A percentile compares a stretch with the other conserved stretches of the same genome.
phyloP scores from a whole-genome alignment of 768 basidiomycete genomes.

The Lentinus tigrinus region DNA sequence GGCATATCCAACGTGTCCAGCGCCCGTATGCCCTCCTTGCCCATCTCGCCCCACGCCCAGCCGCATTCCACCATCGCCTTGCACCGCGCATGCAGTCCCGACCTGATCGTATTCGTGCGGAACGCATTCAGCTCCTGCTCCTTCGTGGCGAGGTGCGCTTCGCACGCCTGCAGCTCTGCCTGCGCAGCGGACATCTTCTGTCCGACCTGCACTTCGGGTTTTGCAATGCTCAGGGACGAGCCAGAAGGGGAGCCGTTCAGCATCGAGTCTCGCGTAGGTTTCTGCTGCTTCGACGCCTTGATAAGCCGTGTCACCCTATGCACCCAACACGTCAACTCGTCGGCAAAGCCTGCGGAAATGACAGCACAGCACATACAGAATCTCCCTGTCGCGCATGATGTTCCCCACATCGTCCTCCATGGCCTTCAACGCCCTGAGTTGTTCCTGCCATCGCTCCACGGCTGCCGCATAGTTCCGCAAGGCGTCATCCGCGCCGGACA shows the following conservation, averaged over 20 bases:
- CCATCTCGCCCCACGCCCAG: conserved; percentile 65
- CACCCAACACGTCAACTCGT: neutral
- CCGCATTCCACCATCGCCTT: conserved; percentile 70
- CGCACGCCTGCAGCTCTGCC: conserved; percentile 79
- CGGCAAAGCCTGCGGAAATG: neutral
- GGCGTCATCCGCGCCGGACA: conserved; percentile 69
- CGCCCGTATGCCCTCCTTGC: conserved; percentile 56
- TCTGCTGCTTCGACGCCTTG: conserved; percentile 67
- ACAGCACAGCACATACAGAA: conserved; percentile 56
- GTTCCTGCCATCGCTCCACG: conserved; percentile 65
- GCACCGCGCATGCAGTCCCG: conserved; percentile 63
- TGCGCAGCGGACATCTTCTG: conserved; percentile 66
- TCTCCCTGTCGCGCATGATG: conserved; percentile 74
- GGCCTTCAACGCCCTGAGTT: conserved; percentile 56
- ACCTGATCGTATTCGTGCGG: conserved; percentile 54
- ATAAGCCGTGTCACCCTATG: conserved; percentile 73
- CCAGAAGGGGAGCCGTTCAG: conserved; percentile 37
- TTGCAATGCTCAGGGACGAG: conserved; percentile 41
- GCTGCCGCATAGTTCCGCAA: conserved; percentile 57
- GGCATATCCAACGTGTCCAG: conserved; percentile 29
- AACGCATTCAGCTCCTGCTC: conserved; percentile 59
- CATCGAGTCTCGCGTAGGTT: conserved; percentile 39
- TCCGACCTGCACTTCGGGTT: conserved; percentile 23
- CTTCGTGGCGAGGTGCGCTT: conserved; percentile 66
- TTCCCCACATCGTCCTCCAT: conserved; percentile 74